Evolutionary conservation across 2,329 filamentous ascomycete genomes (phyloP), one percentile per base, ranked within the genome.

Genomic region (Pseudocercospora eumusae): DNA sequence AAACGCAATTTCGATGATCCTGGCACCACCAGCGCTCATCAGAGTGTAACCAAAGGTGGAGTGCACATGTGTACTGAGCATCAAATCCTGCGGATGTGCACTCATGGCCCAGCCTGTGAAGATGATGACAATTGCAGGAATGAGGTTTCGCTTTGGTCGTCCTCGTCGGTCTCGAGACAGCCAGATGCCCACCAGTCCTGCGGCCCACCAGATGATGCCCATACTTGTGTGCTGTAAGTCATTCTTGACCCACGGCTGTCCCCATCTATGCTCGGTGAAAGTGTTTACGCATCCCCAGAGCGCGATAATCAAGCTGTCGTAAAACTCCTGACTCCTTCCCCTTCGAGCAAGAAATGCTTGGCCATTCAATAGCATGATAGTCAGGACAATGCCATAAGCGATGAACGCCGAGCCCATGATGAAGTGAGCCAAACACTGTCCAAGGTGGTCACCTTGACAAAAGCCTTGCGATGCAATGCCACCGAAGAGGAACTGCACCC

Each of bases 361-460:
- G 13, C 95, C 95, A 44, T 95, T 92, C 7, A 97, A 80, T 33
- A 98, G 84, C 20, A 97, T 79, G 20, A 98, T 88, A 1, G 91
- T 93, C 67, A 99, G 83, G 40, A 96, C 75, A 59, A 97, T 89
- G 27, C 91, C 95, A 72, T 99, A 99, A 28, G 85, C 95, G 69
- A 99, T 93, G 75, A 99, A 99, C 0, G 93, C 93, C 68, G 90
- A 89, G 49, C 95, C 95, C 95, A 99, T 99, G 76, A 98, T 99
- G 77, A 98, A 99, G 77, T 99, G 95, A 1, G 95, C 95, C 45
- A 91, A 79, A 77, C 95, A 99, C 77, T 99, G 95, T 31, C 93
- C 93, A 1, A 92, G 76, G 73, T 99, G 93, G 61, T 98, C 93
- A 58, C 84, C 92, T 68, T 92, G 90, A 76, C 95, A 99, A 81